phyloP scores from a whole-genome alignment of 2,329 filamentous ascomycete species.

The Lasiodiplodia theobromae region DNA sequence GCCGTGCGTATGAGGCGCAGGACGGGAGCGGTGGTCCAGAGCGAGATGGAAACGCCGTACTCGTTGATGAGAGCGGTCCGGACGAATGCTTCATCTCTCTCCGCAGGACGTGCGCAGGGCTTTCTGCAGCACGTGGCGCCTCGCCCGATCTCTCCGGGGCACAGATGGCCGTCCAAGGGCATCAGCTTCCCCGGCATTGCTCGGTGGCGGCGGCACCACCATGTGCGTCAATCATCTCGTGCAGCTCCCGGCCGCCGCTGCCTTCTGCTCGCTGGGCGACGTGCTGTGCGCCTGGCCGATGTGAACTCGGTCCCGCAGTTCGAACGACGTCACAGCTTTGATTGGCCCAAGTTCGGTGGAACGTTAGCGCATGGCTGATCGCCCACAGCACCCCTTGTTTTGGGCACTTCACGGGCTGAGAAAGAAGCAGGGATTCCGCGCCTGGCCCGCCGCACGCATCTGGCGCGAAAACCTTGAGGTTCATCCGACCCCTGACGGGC shows the following conservation, averaged over 20 bases:
- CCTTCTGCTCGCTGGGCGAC: background rate
- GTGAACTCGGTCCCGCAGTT: background rate
- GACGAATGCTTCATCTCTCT: constrained; percentile 19
- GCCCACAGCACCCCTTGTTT: constrained; percentile 20
- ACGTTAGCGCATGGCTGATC: constrained; percentile 25
- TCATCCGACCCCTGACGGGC: constrained; percentile 23
- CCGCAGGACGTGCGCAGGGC: constrained; percentile 18
- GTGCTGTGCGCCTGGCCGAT: constrained; percentile 14
- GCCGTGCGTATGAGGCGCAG: background rate
- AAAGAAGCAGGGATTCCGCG: constrained; percentile 15
- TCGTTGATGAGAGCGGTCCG: background rate
- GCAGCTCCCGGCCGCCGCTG: background rate
- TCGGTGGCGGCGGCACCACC: background rate
- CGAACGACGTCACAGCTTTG: constrained; percentile 16
- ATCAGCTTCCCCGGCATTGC: background rate
- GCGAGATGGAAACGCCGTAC: constrained; percentile 7
- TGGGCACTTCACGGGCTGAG: constrained; percentile 20
- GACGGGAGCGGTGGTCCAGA: background rate
- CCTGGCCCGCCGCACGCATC: constrained; percentile 24
- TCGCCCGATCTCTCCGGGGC: constrained; percentile 1
- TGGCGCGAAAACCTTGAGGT: constrained; percentile 21
- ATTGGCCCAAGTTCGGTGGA: constrained; percentile 16
- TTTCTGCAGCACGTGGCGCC: constrained; percentile 16
- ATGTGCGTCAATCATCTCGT: background rate
- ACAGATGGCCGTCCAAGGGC: background rate